Conservation (phyloP, 2,329 filamentous ascomycete species). For the Fusarium marasasianum region DNA sequence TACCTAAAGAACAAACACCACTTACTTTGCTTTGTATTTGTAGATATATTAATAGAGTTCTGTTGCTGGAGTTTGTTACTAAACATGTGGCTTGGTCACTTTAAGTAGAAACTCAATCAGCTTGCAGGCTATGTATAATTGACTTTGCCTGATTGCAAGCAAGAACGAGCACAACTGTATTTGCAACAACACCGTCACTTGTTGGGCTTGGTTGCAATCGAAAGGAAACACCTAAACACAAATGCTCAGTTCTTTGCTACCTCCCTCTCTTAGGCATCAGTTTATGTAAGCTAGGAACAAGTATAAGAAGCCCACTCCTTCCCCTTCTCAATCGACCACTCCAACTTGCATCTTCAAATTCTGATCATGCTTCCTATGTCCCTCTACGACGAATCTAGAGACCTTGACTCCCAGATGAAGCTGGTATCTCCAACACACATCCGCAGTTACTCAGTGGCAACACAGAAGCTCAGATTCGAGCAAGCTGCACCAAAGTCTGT, state of each 20-base stretch:
- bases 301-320: background rate
- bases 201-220: fast-evolving
- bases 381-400: fast-evolving
- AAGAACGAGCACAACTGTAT: background rate
- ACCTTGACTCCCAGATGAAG: background rate
- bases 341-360: background rate
- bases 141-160: too few species aligned
- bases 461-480: background rate
- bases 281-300: background rate
- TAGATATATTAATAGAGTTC: background rate
- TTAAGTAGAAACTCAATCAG: too few species aligned
- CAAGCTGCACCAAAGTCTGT: background rate
- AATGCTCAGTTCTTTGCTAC: background rate
- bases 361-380: background rate
- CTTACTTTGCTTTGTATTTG: fast-evolving
- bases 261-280: background rate
- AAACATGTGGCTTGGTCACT: background rate
- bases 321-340: background rate
- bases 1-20: background rate
- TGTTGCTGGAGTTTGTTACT: too few species aligned
- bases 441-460: background rate
- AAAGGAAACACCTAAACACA: background rate
- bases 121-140: background rate
- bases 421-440: too few species aligned
- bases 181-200: background rate